Percentiles rank a stretch among this genome's conserved stretches.
Conservation (phyloP, 1,139 yeast species). For the Blastobotrys petasosporus region DNA sequence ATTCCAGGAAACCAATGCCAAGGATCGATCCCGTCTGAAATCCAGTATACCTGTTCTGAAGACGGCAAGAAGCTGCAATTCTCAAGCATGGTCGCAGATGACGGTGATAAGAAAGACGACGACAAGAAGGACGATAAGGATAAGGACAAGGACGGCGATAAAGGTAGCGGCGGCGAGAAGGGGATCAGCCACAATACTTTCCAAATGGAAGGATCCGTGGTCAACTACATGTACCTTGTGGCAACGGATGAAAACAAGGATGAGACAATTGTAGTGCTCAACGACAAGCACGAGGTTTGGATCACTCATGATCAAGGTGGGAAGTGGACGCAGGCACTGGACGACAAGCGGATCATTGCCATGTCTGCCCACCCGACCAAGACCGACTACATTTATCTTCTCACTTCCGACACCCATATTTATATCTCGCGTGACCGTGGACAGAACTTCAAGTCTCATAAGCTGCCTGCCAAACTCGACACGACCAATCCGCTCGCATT, state of each 20-base stretch:
- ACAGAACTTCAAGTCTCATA: conserved; percentile 40
- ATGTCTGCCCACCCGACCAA: conserved; percentile 56
- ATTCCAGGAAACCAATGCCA: too few species aligned
- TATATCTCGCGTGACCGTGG: conserved; percentile 68
- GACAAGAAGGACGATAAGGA: conserved; percentile 36
- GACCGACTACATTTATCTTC: conserved; percentile 58
- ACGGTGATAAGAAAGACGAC: conserved; percentile 43
- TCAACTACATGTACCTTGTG: conserved; percentile 53
- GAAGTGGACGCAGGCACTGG: conserved; percentile 44
- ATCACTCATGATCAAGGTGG: conserved; percentile 79
- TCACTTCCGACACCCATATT: conserved; percentile 47
- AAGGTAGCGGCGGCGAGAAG: conserved; percentile 10
- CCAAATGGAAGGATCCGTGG: conserved; percentile 40
- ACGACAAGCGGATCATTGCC: conserved; percentile 44
- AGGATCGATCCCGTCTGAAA: too few species aligned
- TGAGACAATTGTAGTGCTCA: conserved; percentile 65
- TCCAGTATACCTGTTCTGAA: too few species aligned
- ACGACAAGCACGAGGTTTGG: conserved; percentile 46
- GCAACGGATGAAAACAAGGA: conserved; percentile 34
- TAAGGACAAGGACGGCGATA: conserved; percentile 14
- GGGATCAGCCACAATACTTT: conserved; percentile 31
- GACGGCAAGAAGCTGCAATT: conserved; percentile 5
- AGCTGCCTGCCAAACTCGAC: conserved; percentile 47
- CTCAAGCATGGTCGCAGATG: conserved; percentile 17
- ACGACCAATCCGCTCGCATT: conserved; percentile 23